These are phyloP conservation scores for Kitagawia praeruptora DNA, from an alignment of 129 eudicot species.

Conservation along the genomic window DNA sequence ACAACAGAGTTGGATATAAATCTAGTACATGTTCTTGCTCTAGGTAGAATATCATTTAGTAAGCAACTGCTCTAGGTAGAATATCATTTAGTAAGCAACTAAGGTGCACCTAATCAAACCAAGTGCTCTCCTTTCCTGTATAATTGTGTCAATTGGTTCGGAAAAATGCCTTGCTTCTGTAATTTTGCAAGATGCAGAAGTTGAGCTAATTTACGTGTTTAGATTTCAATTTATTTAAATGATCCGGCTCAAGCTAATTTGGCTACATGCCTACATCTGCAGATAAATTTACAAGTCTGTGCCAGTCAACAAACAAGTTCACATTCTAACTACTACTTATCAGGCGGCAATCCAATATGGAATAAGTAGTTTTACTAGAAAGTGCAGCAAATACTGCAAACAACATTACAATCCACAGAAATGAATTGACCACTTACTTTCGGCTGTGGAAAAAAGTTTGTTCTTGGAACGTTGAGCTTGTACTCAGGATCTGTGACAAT, in stretches of 20 bases:
- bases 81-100: background rate
- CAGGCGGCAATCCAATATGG: background rate
- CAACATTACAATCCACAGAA: background rate
- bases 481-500: constrained; percentile 74
- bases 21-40: background rate
- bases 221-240: background rate
- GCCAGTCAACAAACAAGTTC: background rate
- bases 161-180: background rate
- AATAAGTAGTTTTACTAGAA: background rate
- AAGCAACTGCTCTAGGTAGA: background rate
- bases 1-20: background rate
- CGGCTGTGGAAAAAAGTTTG: constrained; percentile 77
- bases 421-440: constrained; percentile 46
- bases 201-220: background rate
- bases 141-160: background rate
- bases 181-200: background rate
- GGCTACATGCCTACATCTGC: background rate
- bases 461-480: constrained; percentile 74
- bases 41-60: background rate
- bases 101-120: background rate
- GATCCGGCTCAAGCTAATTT: background rate
- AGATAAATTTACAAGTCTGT: background rate
- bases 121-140: background rate
- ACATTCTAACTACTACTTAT: background rate
- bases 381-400: background rate